phyloP scores from a whole-genome alignment of 306 rosid genomes.

The Vigna unguiculata region DNA sequence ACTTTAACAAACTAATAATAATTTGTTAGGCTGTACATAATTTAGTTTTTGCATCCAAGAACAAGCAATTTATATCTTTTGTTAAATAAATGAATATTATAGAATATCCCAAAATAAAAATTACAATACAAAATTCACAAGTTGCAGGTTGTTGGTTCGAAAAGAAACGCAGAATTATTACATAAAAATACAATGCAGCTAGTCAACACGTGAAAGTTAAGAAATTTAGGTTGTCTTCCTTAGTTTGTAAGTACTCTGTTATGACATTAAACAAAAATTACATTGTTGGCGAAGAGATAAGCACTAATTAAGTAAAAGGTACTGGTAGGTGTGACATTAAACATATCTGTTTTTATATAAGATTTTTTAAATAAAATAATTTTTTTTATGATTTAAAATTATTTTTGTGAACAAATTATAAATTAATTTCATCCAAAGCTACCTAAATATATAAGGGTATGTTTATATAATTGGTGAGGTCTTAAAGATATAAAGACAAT shows the following conservation, averaged over 20 bases:
- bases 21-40: not conserved
- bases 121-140: no score
- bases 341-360: not conserved
- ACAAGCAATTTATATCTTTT: no score
- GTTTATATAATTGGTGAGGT: not conserved
- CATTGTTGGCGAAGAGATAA: not conserved
- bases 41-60: no score
- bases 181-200: not conserved
- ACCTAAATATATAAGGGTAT: not conserved
- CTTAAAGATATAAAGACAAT: no score
- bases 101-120: no score
- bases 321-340: not conserved
- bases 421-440: no score
- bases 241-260: slow-evolving; percentile 2
- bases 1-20: not conserved
- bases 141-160: not conserved
- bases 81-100: no score
- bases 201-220: not conserved
- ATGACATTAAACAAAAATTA: no score
- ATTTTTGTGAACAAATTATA: no score
- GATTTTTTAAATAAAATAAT: no score
- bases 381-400: no score
- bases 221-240: not conserved
- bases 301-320: not conserved
- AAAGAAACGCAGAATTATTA: not conserved